Conservation (phyloP, 2,329 filamentous ascomycete genomes). For the Cercospora brassicicola region DNA sequence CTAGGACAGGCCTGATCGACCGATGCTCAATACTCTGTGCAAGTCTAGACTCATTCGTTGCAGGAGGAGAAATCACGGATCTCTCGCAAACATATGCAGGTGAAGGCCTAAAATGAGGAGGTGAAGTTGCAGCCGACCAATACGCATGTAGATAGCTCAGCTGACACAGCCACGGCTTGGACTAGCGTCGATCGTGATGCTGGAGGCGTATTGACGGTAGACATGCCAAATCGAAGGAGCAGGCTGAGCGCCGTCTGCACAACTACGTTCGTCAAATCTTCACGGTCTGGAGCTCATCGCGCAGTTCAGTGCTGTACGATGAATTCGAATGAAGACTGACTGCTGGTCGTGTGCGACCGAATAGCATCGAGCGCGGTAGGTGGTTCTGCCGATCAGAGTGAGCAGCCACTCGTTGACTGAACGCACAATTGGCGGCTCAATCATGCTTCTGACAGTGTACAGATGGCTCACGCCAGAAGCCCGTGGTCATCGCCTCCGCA, state of each 20-base stretch:
- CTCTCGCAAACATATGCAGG: not conserved
- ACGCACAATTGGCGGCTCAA: not conserved
- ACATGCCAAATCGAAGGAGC: not conserved
- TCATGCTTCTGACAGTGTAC: not conserved
- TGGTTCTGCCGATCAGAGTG: too few species aligned
- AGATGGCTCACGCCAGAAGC: not conserved
- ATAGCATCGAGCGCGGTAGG: not conserved
- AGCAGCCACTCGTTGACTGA: too few species aligned
- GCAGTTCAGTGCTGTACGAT: not conserved
- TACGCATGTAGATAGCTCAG: not conserved
- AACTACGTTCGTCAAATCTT: not conserved
- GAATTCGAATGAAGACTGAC: not conserved
- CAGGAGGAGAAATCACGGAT: not conserved
- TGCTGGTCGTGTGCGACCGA: not conserved
- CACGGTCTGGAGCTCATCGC: not conserved
- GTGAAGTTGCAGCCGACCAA: conserved; percentile 4
- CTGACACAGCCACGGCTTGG: conserved; percentile 6
- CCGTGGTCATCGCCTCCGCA: not conserved
- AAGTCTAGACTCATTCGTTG: not conserved
- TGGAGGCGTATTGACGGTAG: not conserved
- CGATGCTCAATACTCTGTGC: not conserved
- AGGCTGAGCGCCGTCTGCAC: too few species aligned
- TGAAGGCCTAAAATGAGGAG: not conserved
- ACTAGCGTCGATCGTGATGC: conserved; percentile 3
- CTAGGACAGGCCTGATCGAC: not conserved